These are phyloP conservation scores for Phytophthora fragariae DNA, from an alignment of 352 stramenopile species.

Conservation along the genomic window DNA sequence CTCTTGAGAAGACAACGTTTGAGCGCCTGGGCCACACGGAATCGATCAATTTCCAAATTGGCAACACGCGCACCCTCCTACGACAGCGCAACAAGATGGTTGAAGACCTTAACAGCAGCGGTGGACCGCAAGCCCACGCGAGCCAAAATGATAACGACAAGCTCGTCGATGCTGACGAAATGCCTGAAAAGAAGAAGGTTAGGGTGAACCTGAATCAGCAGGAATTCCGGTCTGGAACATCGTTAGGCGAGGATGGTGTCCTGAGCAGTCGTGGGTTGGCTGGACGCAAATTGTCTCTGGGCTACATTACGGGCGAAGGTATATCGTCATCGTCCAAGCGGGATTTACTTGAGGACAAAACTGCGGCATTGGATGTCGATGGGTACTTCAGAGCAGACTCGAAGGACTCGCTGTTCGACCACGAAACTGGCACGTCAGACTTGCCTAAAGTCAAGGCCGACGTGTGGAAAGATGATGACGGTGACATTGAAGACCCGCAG, in stretches of 20 bases:
- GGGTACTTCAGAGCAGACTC: slow-evolving; percentile 56
- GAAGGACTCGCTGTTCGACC: slow-evolving; percentile 62
- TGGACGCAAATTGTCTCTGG: slow-evolving; percentile 14
- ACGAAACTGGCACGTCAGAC: slow-evolving; percentile 41
- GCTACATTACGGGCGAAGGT: slow-evolving; percentile 48
- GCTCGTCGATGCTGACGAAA: slow-evolving; percentile 51
- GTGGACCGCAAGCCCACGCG: slow-evolving; percentile 38
- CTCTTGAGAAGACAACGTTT: slow-evolving; percentile 62
- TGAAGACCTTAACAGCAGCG: slow-evolving; percentile 43
- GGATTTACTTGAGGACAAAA: slow-evolving; percentile 36
- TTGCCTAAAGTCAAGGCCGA: slow-evolving; percentile 38
- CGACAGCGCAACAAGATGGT: slow-evolving; percentile 85
- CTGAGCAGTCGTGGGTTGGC: slow-evolving; percentile 24
- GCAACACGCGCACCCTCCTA: slow-evolving; percentile 85
- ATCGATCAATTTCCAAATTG: slow-evolving; percentile 89
- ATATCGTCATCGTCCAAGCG: slow-evolving; percentile 46
- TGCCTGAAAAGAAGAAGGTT: slow-evolving; percentile 87
- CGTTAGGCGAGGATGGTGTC: slow-evolving; percentile 43
- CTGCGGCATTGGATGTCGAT: slow-evolving; percentile 49
- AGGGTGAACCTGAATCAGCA: slow-evolving; percentile 58
- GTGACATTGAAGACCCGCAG: slow-evolving; percentile 37
- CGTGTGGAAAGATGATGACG: slow-evolving; percentile 48
- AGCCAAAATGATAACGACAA: slow-evolving; percentile 54
- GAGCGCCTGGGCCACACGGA: slow-evolving; percentile 70
- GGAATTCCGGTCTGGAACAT: slow-evolving; percentile 45